phyloP scores from a whole-genome alignment of 495 filamentous ascomycete species.

The Tuber umbilicatum region DNA sequence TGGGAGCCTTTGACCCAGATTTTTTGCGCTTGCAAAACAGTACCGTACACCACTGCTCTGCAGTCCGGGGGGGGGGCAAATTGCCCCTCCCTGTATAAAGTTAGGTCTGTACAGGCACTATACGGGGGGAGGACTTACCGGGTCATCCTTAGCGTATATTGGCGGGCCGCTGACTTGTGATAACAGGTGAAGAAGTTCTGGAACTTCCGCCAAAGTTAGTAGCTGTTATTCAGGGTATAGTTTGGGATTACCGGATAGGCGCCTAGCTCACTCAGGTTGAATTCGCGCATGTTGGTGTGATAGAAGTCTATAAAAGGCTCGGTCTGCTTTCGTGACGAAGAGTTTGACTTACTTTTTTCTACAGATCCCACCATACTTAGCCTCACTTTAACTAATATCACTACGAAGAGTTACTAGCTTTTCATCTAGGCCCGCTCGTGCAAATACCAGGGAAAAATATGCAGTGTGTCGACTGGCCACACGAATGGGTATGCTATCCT shows the following conservation, averaged over 20 bases:
- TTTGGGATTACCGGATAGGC: slow-evolving; percentile 29
- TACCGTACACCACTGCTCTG: slow-evolving; percentile 43
- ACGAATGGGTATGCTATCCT: background rate
- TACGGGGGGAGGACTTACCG: background rate
- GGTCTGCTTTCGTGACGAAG: slow-evolving; percentile 35
- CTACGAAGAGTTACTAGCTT: slow-evolving; percentile 4
- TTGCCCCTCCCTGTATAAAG: slow-evolving; percentile 21
- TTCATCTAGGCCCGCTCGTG: slow-evolving; percentile 11
- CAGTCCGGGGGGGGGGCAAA: slow-evolving; percentile 44
- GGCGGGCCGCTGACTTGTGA: slow-evolving; percentile 41
- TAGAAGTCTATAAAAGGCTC: slow-evolving; percentile 42
- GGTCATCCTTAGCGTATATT: slow-evolving; percentile 35
- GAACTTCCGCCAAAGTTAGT: slow-evolving; percentile 26
- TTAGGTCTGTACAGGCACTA: background rate
- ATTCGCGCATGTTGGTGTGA: slow-evolving; percentile 42
- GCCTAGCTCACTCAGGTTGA: slow-evolving; percentile 40
- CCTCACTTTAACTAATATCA: background rate
- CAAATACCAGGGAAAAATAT: background rate
- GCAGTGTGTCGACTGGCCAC: slow-evolving; percentile 1
- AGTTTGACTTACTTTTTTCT: slow-evolving; percentile 6
- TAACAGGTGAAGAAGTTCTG: slow-evolving; percentile 45
- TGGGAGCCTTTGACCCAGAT: slow-evolving; percentile 46
- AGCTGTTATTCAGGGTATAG: background rate
- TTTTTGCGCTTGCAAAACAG: slow-evolving; percentile 38
- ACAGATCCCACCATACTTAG: background rate